Evolutionary conservation across 495 filamentous ascomycete species (phyloP), one percentile per base, ranked within the genome.

Genomic region (Bacidia rubella): DNA sequence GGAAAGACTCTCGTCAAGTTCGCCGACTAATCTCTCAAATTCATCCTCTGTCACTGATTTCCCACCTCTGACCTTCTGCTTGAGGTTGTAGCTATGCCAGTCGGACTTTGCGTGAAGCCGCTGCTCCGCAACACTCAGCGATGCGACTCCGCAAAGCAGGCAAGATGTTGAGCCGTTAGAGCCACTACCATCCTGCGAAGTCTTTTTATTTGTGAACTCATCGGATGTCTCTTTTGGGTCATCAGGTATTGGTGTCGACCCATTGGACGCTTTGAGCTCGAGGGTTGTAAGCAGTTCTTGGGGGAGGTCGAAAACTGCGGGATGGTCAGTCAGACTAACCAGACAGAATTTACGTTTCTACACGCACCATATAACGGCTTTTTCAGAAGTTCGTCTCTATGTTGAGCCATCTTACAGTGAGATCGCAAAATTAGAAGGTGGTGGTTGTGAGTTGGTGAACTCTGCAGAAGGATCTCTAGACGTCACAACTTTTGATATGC

Each of bases 71-170:
- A 95, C 66, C 68, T 86, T 90, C 62, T 86, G 87, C 65, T 95
- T 96, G 46, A 96, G 64, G 63, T 98, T 98, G 66, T 95, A 97
- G 51, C 83, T 75, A 66, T 98, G 92, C 44, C 90, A 74, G 64
- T 98, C 92, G n/a, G 90, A 94, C 50, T 83, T 81, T 23, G 85
- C 79, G 70, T 98, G 92, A 49, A 76, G 74, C 42, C 85, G 78
- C 59, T 98, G 93, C 48, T 95, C 89, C 59, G 81, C 74, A 23
- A 95, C 79, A 23, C 71, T 83, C 23, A 66, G 57, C 59, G 86
- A 92, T 0, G 74, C 69, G 17, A 86, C 71, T 26, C 74, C 73
- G 67, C 92, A 98, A 15, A 97, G 79, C 2, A 82, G 76, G 62
- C 92, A 98, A 21, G 85, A 77, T 39, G 86, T 88, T 2, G 87